These are phyloP conservation scores for Neurospora sp. DNA, from an alignment of 495 filamentous ascomycete genomes.

Conservation along the genomic window DNA sequence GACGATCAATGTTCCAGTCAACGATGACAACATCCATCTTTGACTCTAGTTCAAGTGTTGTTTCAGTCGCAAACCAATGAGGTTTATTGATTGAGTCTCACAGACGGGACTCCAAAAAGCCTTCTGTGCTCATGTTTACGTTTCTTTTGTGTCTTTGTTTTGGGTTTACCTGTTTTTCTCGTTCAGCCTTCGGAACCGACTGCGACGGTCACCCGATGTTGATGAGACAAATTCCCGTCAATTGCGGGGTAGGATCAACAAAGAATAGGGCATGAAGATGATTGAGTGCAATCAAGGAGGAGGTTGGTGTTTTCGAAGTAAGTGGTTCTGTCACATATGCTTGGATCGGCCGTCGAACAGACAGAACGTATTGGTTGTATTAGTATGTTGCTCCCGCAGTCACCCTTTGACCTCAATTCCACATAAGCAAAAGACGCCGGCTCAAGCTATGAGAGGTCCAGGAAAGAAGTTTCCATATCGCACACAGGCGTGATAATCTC, in stretches of 20 bases:
- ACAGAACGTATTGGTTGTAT: neutral
- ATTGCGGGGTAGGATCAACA: neutral
- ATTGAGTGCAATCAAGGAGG: neutral
- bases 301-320: neutral
- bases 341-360: neutral
- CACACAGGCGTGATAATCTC: slow-evolving; percentile 15
- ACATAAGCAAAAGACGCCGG: no score
- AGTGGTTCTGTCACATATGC: neutral
- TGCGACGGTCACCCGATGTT: neutral
- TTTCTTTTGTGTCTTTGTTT: neutral
- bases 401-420: neutral
- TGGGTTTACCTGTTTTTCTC: neutral
- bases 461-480: slow-evolving; percentile 17
- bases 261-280: neutral
- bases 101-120: neutral
- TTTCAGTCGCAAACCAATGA: neutral
- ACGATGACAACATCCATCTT: neutral
- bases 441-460: slow-evolving; percentile 12
- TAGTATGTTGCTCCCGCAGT: neutral
- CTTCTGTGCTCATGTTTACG: neutral
- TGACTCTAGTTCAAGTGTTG: neutral
- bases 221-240: neutral
- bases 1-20: neutral
- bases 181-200: neutral
- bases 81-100: neutral